These are phyloP conservation scores for Cardamine resedifolia DNA, from an alignment of 345 rosid genomes.

Conservation along the genomic window DNA sequence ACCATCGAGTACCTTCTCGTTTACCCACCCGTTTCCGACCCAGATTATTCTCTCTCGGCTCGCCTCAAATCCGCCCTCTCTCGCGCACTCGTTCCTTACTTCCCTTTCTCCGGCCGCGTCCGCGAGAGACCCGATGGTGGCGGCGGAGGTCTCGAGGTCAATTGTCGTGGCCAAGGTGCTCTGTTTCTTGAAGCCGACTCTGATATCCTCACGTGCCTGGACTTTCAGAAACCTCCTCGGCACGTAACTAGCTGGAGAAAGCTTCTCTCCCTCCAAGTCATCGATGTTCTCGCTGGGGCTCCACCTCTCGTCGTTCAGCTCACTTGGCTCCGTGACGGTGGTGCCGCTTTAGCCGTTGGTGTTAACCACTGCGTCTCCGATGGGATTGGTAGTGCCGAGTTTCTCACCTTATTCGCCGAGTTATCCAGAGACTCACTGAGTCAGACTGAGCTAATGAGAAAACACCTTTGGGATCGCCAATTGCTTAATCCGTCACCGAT, in stretches of 20 bases:
- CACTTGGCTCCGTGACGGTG: slow-evolving; percentile 83
- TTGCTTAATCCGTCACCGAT: slow-evolving; percentile 47
- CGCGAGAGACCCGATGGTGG: slow-evolving; percentile 44
- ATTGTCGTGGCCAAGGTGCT: slow-evolving; percentile 70
- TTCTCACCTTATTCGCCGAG: slow-evolving; percentile 64
- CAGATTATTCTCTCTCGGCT: slow-evolving; percentile 24
- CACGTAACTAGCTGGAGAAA: slow-evolving; percentile 71
- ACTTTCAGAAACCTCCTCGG: slow-evolving; percentile 57
- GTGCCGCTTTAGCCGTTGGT: slow-evolving; percentile 64
- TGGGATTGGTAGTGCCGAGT: slow-evolving; percentile 75
- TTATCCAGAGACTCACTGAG: slow-evolving; percentile 34
- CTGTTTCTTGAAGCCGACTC: slow-evolving; percentile 61
- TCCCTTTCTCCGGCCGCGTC: slow-evolving; percentile 85
- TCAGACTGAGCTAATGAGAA: slow-evolving; percentile 32
- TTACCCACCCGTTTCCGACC: slow-evolving; percentile 48
- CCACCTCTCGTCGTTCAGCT: slow-evolving; percentile 79
- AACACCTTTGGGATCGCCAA: slow-evolving; percentile 79
- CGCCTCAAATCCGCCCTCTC: slow-evolving; percentile 64
- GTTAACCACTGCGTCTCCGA: slow-evolving; percentile 73
- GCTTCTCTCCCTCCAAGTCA: slow-evolving; percentile 56
- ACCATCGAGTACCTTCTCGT: slow-evolving; percentile 73
- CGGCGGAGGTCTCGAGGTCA: slow-evolving; percentile 52
- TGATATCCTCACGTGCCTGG: slow-evolving; percentile 40
- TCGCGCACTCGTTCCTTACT: slow-evolving; percentile 60
- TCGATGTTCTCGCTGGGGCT: slow-evolving; percentile 71